Evolutionary conservation across 768 basidiomycete species (phyloP).

Genomic region (Naganishia vishniacii): DNA sequence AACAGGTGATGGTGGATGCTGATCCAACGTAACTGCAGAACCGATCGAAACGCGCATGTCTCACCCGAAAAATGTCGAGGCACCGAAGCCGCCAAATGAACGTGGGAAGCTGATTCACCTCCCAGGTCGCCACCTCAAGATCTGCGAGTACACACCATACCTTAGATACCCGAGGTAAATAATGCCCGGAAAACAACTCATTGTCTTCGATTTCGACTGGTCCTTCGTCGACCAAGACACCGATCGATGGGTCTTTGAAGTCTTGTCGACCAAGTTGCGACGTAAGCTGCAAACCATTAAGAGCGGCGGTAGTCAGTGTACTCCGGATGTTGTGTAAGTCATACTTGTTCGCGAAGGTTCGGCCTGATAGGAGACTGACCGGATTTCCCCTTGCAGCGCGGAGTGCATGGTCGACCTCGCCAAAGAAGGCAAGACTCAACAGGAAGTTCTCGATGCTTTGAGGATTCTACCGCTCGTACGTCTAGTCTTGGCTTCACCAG

Average conservation of each 20-base stretch:
- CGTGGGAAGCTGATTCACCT: too few relatives aligned
- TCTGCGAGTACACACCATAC: too few relatives aligned
- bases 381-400: constrained; percentile 52
- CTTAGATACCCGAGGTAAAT: not conserved
- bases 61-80: too few relatives aligned
- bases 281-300: constrained; percentile 69
- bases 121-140: too few relatives aligned
- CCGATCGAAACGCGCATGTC: too few relatives aligned
- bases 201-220: constrained; percentile 98
- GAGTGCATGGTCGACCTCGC: constrained; percentile 65
- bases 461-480: constrained; percentile 79
- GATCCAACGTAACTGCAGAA: too few relatives aligned
- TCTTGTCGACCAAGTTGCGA: constrained; percentile 76
- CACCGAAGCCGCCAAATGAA: too few relatives aligned
- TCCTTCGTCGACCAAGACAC: constrained; percentile 79
- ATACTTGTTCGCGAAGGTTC: not conserved
- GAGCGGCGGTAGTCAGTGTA: constrained; percentile 66
- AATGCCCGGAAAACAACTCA: constrained; percentile 56
- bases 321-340: constrained; percentile 80
- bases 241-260: constrained; percentile 73
- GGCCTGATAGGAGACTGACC: not conserved
- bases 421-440: constrained; percentile 61
- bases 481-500: too few relatives aligned
- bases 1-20: too few relatives aligned
- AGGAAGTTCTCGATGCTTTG: constrained; percentile 73